A percentile compares a stretch with the other conserved stretches of the same genome.
phyloP scores from a whole-genome alignment of 179 eudicot genomes.

The Amaranthus tricolor region DNA sequence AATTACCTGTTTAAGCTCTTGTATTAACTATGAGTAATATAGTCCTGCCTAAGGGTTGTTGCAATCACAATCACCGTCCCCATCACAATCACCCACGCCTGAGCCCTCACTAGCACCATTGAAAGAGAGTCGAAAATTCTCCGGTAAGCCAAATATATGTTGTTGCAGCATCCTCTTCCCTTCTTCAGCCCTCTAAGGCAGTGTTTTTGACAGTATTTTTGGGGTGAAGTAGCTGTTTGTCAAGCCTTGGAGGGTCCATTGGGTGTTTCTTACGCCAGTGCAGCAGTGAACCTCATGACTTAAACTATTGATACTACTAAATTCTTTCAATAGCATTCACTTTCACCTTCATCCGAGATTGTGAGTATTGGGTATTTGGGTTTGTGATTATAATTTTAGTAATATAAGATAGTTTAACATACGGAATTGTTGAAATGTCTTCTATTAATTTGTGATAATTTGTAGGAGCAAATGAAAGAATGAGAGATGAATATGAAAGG shows the following conservation, averaged over 20 bases:
- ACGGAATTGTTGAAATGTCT: too few species aligned
- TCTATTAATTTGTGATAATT: too few species aligned
- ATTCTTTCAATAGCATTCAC: too few species aligned
- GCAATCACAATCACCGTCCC: slow-evolving; percentile 38
- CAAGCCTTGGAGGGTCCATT: neutral
- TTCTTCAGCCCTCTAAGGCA: neutral
- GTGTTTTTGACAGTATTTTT: neutral
- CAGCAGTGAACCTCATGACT: neutral
- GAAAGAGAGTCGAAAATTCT: neutral
- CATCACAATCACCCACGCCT: too few species aligned
- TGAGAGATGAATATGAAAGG: too few species aligned
- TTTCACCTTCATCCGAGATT: too few species aligned
- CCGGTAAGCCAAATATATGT: neutral
- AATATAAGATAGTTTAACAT: neutral
- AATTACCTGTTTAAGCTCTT: slow-evolving; percentile 19
- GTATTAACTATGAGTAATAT: slow-evolving; percentile 56
- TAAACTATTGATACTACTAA: neutral
- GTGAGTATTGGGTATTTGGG: neutral
- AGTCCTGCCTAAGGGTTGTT: slow-evolving; percentile 56
- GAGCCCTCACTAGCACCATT: slow-evolving; percentile 28
- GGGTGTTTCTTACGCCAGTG: neutral
- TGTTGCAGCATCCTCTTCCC: neutral
- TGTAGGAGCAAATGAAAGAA: too few species aligned
- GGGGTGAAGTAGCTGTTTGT: neutral
- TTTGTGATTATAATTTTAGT: neutral